These are phyloP conservation scores for Russula brevipes DNA, from an alignment of 768 basidiomycete genomes.

Conservation along the genomic window DNA sequence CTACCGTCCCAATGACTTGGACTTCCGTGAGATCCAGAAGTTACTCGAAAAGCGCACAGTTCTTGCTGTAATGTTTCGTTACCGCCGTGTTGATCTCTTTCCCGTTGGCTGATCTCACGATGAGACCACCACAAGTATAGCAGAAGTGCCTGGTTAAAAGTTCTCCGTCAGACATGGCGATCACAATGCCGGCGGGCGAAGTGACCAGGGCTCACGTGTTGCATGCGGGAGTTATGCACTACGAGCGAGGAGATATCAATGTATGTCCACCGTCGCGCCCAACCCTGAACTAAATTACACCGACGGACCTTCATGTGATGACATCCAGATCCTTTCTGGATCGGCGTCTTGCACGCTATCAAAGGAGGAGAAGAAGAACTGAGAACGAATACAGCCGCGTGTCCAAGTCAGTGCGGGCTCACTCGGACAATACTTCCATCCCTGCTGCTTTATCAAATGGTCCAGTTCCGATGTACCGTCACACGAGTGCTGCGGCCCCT, in stretches of 20 bases:
- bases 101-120: conserved; percentile 30
- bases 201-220: conserved; percentile 35
- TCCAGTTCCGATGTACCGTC: conserved; percentile 34
- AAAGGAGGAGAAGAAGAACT: not conserved
- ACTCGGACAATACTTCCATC: conserved; percentile 37
- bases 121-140: conserved; percentile 27
- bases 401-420: not conserved
- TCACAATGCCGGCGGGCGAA: not conserved
- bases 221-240: conserved; percentile 57
- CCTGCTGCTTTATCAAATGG: conserved; percentile 29
- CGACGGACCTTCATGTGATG: conserved; percentile 54
- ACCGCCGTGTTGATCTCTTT: conserved; percentile 30
- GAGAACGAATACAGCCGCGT: too few species aligned
- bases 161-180: not conserved
- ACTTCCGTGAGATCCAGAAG: too few species aligned
- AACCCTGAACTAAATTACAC: not conserved
- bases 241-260: not conserved
- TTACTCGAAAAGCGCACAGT: conserved; percentile 33
- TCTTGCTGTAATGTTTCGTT: conserved; percentile 32
- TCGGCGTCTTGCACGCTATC: conserved; percentile 44
- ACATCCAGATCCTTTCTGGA: conserved; percentile 49
- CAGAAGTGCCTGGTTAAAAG: not conserved
- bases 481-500: conserved; percentile 29
- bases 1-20: too few species aligned
- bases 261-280: too few species aligned